Percentiles rank a stretch among this genome's conserved stretches.
These are phyloP conservation scores for Alternaria sp. DNA, from an alignment of 2,329 filamentous ascomycete genomes.

Conservation along the genomic window DNA sequence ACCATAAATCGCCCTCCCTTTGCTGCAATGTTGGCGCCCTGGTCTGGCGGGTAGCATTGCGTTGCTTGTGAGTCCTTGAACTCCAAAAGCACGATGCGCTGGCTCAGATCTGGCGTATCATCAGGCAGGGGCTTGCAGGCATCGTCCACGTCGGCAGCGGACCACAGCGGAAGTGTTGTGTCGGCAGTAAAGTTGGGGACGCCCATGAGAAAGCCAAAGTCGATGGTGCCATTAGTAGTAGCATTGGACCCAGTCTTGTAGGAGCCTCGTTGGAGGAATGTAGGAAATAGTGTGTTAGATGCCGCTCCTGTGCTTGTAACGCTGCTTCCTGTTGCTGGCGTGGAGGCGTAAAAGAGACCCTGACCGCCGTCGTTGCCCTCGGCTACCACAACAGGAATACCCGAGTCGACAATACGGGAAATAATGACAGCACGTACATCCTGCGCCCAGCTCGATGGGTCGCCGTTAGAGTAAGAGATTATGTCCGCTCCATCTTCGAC, in stretches of 20 bases:
- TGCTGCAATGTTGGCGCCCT: constrained; percentile 47
- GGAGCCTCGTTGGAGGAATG: constrained; percentile 17
- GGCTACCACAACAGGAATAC: constrained; percentile 61
- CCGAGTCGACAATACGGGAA: constrained; percentile 56
- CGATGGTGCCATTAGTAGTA: constrained; percentile 30
- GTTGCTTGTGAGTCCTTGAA: constrained; percentile 24
- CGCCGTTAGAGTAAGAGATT: constrained; percentile 40
- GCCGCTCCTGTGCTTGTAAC: constrained; percentile 59
- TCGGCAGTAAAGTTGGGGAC: constrained; percentile 40
- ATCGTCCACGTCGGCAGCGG: constrained; percentile 57
- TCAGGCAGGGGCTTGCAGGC: constrained; percentile 63
- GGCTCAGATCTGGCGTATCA: constrained; percentile 65
- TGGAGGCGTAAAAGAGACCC: constrained; percentile 59
- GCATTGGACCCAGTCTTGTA: constrained; percentile 47
- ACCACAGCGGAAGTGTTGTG: constrained; percentile 37
- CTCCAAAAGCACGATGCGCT: constrained; percentile 59
- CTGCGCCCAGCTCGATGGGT: constrained; percentile 43
- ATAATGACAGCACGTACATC: constrained; percentile 54
- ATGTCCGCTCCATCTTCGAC: constrained; percentile 61
- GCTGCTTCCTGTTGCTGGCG: constrained; percentile 55
- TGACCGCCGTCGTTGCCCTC: constrained; percentile 62
- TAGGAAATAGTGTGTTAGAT: constrained; percentile 46
- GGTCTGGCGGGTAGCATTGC: constrained; percentile 26
- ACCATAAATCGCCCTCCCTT: constrained; percentile 64
- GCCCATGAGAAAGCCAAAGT: constrained; percentile 47